A percentile compares a stretch with the other conserved stretches of the same genome.
Evolutionary conservation across 2,329 filamentous ascomycete species (phyloP).

Genomic region (Cordyceps fumosorosea): DNA sequence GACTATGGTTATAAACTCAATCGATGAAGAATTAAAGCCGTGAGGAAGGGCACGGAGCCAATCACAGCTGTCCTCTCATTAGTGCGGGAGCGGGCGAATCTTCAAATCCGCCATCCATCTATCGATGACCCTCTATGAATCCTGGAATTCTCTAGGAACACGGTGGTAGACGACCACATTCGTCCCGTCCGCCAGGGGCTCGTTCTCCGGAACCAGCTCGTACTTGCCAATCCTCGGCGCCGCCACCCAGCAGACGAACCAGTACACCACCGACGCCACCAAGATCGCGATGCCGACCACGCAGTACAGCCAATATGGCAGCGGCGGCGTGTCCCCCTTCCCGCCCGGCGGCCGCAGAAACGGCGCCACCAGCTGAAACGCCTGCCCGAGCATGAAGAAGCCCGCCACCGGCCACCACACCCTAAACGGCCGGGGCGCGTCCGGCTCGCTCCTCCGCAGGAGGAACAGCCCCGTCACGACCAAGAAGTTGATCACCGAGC

Average conservation of each 20-base stretch:
- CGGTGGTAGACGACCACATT: slow-evolving; percentile 19
- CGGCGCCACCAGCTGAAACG: slow-evolving; percentile 18
- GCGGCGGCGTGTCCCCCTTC: slow-evolving; percentile 17
- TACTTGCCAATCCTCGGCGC: slow-evolving; percentile 17
- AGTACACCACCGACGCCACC: slow-evolving; percentile 17
- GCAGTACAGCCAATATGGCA: slow-evolving; percentile 20
- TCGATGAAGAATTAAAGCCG: too few species aligned
- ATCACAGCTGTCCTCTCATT: too few species aligned
- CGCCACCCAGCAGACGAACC: slow-evolving; percentile 19
- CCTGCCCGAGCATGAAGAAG: slow-evolving; percentile 19
- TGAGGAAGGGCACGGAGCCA: too few species aligned
- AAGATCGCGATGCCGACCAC: slow-evolving; percentile 18
- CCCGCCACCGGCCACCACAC: slow-evolving; percentile 18
- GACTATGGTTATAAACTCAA: too few species aligned
- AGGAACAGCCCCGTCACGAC: slow-evolving; percentile 17
- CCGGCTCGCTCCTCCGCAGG: slow-evolving; percentile 15
- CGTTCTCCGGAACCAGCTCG: slow-evolving; percentile 17
- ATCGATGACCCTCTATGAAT: background rate
- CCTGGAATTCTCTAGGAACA: slow-evolving; percentile 11
- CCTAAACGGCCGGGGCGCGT: slow-evolving; percentile 16
- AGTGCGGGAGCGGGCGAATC: too few species aligned
- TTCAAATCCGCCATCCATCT: too few species aligned
- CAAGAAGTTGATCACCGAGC: slow-evolving; percentile 15
- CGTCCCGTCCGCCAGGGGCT: slow-evolving; percentile 18
- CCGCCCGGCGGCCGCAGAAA: slow-evolving; percentile 18